Conservation (phyloP, 106 monocot genomes). For the Cymbidium sinense region DNA sequence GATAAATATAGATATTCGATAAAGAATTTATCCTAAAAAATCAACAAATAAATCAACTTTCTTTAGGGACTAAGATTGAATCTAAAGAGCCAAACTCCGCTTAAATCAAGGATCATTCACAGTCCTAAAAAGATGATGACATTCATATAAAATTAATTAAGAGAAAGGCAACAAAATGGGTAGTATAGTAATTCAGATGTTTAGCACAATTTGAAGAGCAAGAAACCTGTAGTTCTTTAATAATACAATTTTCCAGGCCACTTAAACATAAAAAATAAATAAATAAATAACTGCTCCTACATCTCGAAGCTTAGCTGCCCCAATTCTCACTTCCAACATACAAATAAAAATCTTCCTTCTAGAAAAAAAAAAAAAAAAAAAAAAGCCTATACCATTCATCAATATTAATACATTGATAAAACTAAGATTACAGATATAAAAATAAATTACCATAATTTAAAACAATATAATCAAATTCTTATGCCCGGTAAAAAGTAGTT, state of each 20-base stretch:
- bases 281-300: background rate
- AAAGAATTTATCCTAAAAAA: background rate
- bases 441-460: background rate
- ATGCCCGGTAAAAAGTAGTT: background rate
- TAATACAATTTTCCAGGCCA: no score
- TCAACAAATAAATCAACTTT: background rate
- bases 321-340: background rate
- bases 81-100: background rate
- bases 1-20: background rate
- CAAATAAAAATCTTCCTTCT: background rate
- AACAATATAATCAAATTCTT: background rate
- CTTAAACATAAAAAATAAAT: no score
- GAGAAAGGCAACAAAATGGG: background rate
- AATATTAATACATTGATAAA: background rate
- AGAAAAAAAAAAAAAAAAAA: no score
- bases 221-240: no score
- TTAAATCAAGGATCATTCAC: background rate
- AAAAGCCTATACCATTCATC: background rate
- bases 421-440: constrained; percentile 1
- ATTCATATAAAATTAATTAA: background rate
- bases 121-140: background rate
- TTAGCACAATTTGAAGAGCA: background rate
- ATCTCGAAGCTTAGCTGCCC: background rate
- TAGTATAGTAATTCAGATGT: background rate
- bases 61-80: background rate